Evolutionary conservation across 768 basidiomycete species (phyloP).

Genomic region (Hemileccinum impolitum): DNA sequence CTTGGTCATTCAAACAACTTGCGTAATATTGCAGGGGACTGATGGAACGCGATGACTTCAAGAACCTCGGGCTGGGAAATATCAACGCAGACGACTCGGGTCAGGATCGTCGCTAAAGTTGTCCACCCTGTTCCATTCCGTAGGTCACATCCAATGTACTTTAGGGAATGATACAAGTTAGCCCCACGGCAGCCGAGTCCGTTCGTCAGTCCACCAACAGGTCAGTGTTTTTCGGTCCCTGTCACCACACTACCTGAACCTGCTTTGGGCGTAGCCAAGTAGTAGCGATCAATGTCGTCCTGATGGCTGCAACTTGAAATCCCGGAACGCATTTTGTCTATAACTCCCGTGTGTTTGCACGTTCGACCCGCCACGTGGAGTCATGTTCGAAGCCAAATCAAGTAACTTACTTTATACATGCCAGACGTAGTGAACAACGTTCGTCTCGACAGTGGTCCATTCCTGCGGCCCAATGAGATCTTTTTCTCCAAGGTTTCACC

Average conservation of each 20-base stretch:
- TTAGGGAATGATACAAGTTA: too few relatives aligned
- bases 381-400: conserved; percentile 15
- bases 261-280: too few relatives aligned
- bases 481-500: background rate
- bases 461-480: conserved; percentile 13
- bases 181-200: too few relatives aligned
- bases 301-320: background rate
- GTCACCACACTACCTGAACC: too few relatives aligned
- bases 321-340: background rate
- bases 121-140: background rate
- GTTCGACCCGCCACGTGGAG: conserved; percentile 13
- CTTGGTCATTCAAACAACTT: conserved; percentile 2
- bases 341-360: conserved; percentile 5
- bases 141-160: background rate
- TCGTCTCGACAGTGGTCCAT: conserved; percentile 24
- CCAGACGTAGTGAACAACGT: conserved; percentile 22
- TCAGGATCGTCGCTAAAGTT: conserved; percentile 5
- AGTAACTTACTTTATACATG: conserved; percentile 9
- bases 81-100: conserved; percentile 29
- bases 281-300: too few relatives aligned
- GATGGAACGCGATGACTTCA: conserved; percentile 87
- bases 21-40: conserved; percentile 53
- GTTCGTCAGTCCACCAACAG: too few relatives aligned
- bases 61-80: conserved; percentile 73
- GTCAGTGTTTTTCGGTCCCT: too few relatives aligned